Base-by-base conservation (phyloP, 805 yeast species). In the Wickerhamiella vanderwaltii region DNA sequence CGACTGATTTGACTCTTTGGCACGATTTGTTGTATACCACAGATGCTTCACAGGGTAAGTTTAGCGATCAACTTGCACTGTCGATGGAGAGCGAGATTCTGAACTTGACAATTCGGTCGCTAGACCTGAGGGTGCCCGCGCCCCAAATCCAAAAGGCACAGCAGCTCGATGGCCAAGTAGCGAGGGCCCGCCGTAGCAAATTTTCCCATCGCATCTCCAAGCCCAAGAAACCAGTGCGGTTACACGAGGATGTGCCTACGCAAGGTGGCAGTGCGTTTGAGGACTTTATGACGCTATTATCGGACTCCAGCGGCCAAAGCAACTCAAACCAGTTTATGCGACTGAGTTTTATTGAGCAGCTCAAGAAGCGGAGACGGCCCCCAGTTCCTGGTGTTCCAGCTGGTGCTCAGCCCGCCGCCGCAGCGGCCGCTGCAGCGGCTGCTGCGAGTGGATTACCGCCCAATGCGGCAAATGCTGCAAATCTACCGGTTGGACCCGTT, bases 31-130 rank as follows among this genome's bases (percentile, higher is more conserved):
- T 87, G 49, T 76, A 79, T 43, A 85, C 83, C 43, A 81, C 94
- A 0, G 96, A 88, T 46, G 75, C 85, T 29, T 72, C 80, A 5
- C 54, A 61, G 19, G 67, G 66, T 26, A 64, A 81, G 44, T 81
- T 85, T 57, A 78, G 84, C 26, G 97, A 88, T 59, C 69, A 72
- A 18, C 67, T 84, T 41, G 79, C 93, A 2, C 66, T 84, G 22
- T 78, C 77, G 41, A 75, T 88, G 72, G 97, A 91, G 61, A 69
- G 88, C n/a, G 95, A 87, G 59, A 74, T 87, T 19, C 63, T 88
- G 39, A 72, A 83, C 0, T 64, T 85, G 36, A 81, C 94, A 2
- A 72, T 80, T 46, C 70, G 97, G 46, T 80, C 84, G 46, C 58
- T 88, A 23, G 79, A 84, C 51, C 62, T 88, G 43, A 68, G 78